Evolutionary conservation across 306 rosid species (phyloP).

Genomic region (Lablab purpureus): DNA sequence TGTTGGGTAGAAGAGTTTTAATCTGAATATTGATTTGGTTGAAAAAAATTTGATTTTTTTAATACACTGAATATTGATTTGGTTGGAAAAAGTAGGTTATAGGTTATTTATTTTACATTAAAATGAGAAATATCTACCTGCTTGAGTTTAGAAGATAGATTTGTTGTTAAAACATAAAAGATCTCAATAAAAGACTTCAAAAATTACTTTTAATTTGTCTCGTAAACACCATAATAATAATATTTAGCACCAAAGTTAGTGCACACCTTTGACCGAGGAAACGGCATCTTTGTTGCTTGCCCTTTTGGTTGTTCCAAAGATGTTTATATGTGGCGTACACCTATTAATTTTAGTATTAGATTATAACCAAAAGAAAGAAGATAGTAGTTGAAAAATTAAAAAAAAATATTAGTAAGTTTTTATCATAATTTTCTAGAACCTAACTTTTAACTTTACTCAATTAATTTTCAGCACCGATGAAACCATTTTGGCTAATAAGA

Average conservation of each 20-base stretch:
- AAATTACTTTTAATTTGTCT: constrained; percentile 9
- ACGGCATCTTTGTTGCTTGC: constrained; percentile 54
- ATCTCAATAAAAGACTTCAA: not conserved
- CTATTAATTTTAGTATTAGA: not conserved
- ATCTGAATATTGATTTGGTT: too few relatives aligned
- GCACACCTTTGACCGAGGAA: constrained; percentile 43
- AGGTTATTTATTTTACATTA: not conserved
- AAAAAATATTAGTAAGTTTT: too few relatives aligned
- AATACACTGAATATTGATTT: not conserved
- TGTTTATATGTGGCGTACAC: not conserved
- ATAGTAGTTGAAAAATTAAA: too few relatives aligned
- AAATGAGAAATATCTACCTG: not conserved
- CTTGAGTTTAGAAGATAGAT: too few relatives aligned
- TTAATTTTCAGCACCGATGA: constrained; percentile 39
- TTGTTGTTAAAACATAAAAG: not conserved
- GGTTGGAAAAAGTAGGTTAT: not conserved
- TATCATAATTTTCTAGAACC: not conserved
- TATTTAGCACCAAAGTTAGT: constrained; percentile 44
- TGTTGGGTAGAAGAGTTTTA: too few relatives aligned
- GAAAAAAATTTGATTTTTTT: not conserved
- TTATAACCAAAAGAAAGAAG: not conserved
- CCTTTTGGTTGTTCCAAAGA: constrained; percentile 46
- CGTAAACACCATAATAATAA: constrained; percentile 9
- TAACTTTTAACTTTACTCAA: not conserved
- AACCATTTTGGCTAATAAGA: not conserved